Conservation (phyloP, 2,329 filamentous ascomycete genomes). For the Colletotrichum sp. region DNA sequence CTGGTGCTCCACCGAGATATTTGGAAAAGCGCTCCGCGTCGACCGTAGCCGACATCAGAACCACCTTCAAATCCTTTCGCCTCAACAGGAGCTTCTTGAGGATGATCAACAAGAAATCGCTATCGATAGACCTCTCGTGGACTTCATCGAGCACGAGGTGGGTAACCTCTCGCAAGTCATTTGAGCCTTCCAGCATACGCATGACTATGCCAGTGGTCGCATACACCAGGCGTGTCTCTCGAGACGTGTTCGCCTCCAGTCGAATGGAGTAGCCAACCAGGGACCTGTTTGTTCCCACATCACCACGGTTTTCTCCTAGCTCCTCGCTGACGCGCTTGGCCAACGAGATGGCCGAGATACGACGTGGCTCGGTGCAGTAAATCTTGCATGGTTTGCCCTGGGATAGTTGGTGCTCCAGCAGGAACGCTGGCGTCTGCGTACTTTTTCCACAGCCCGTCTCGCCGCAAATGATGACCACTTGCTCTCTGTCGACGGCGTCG, state of each 20-base stretch:
- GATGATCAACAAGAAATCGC: conserved; percentile 93
- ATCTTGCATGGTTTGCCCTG: conserved; percentile 86
- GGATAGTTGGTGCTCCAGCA: conserved; percentile 86
- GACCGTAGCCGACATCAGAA: conserved; percentile 97
- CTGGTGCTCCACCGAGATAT: conserved; percentile 84
- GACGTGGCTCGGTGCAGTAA: conserved; percentile 92
- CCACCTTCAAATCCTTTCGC: conserved; percentile 84
- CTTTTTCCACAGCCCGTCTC: conserved; percentile 98
- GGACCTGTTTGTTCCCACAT: conserved; percentile 82
- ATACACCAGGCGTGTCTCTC: conserved; percentile 85
- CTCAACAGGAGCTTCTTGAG: conserved; percentile 80
- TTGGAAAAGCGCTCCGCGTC: conserved; percentile 90
- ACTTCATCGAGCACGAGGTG: conserved; percentile 98
- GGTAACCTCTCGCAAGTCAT: conserved; percentile 86
- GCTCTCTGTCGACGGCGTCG: conserved; percentile 76
- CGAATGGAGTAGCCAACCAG: conserved; percentile 95
- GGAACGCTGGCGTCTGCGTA: conserved; percentile 93
- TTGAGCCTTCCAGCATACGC: conserved; percentile 91
- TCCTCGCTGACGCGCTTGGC: conserved; percentile 94
- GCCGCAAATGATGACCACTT: conserved; percentile 92
- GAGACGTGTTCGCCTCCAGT: conserved; percentile 84
- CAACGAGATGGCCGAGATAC: conserved; percentile 95
- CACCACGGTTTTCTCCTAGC: conserved; percentile 81
- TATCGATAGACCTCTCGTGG: conserved; percentile 95
- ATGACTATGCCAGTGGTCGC: conserved; percentile 95